Conservation (phyloP, 805 yeast species). For the Wickerhamomyces strasburgensis region DNA sequence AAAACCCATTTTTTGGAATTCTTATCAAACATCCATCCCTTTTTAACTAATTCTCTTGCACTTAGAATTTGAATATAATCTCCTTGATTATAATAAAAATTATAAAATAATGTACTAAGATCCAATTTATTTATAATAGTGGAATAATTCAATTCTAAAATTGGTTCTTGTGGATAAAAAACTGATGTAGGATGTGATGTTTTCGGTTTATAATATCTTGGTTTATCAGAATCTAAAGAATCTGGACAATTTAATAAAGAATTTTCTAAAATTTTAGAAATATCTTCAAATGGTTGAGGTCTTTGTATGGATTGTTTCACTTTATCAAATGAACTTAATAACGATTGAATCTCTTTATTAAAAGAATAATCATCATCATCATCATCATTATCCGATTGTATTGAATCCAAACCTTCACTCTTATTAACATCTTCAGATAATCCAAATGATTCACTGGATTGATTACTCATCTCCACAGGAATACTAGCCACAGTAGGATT, state of each 20-base stretch:
- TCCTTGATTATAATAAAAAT: slow-evolving; percentile 78
- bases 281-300: slow-evolving; percentile 50
- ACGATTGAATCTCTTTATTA: slow-evolving; percentile 19
- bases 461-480: slow-evolving; percentile 15
- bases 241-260: slow-evolving; percentile 90
- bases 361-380: too few species aligned
- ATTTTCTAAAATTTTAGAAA: slow-evolving; percentile 60
- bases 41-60: slow-evolving; percentile 68
- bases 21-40: slow-evolving; percentile 82
- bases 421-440: not conserved
- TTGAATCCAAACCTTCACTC: slow-evolving; percentile 1
- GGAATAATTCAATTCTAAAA: slow-evolving; percentile 47
- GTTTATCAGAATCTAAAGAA: slow-evolving; percentile 83
- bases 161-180: slow-evolving; percentile 83
- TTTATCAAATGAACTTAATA: slow-evolving; percentile 26
- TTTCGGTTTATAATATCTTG: slow-evolving; percentile 62
- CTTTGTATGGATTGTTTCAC: slow-evolving; percentile 39
- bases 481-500: not conserved
- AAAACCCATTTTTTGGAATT: slow-evolving; percentile 78
- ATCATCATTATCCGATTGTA: slow-evolving; percentile 1
- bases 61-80: slow-evolving; percentile 69
- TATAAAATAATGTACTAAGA: slow-evolving; percentile 83
- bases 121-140: slow-evolving; percentile 67
- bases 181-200: slow-evolving; percentile 87
- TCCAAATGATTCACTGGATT: slow-evolving; percentile 9